Conservation (phyloP, 169 alveolate species). For the Eimeria sp. region DNA sequence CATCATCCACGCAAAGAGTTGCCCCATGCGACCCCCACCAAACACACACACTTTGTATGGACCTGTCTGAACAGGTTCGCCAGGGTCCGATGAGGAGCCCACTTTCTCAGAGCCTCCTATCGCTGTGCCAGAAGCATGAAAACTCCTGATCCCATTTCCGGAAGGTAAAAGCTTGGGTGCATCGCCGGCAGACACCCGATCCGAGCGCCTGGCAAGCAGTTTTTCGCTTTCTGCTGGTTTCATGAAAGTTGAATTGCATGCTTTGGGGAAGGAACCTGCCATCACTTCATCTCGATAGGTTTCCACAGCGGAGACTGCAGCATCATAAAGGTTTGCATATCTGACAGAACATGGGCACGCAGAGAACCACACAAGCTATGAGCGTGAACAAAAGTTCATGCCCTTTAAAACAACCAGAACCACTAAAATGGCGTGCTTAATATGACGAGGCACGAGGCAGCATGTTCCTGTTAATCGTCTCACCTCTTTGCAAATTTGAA, state of each 20-base stretch:
- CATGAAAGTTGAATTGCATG: conserved; percentile 53
- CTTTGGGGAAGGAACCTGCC: conserved; percentile 44
- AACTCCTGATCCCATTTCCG: background rate
- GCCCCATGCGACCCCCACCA: conserved; percentile 83
- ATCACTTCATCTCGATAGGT: conserved; percentile 58
- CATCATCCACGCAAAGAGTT: conserved; percentile 78
- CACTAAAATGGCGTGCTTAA: background rate
- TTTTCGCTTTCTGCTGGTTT: conserved; percentile 49
- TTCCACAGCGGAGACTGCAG: conserved; percentile 70
- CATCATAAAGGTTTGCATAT: conserved; percentile 54
- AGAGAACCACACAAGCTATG: background rate
- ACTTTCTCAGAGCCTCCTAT: background rate
- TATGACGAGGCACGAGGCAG: background rate
- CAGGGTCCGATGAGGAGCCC: background rate
- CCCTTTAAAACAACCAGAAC: background rate
- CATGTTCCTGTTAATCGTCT: background rate
- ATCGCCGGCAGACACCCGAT: background rate
- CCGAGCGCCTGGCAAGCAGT: conserved; percentile 16
- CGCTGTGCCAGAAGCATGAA: background rate
- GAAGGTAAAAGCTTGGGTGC: background rate
- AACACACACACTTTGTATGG: conserved; percentile 78
- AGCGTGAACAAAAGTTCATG: background rate
- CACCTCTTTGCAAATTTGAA: conserved; percentile 69
- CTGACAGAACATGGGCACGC: conserved; percentile 16
- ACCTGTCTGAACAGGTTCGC: background rate